These are phyloP conservation scores for Globisporangium camurandrum DNA, from an alignment of 352 stramenopile genomes.

Conservation along the genomic window DNA sequence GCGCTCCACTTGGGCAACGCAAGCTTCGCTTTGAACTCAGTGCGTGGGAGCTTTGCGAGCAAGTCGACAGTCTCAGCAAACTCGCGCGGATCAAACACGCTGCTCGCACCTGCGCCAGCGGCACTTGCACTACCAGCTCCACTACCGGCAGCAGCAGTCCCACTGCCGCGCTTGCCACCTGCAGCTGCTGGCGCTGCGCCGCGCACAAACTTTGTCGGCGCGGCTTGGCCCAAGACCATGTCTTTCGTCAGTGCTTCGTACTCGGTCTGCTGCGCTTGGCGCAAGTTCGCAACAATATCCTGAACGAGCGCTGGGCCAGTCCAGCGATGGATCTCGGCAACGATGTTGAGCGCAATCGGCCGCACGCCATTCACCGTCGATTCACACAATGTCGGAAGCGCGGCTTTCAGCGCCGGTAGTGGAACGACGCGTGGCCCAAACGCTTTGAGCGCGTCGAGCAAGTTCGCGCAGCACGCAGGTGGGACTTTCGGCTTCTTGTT, in stretches of 20 bases:
- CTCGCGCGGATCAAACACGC: slow-evolving; percentile 64
- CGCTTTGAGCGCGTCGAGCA: slow-evolving; percentile 65
- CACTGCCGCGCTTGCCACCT: background rate
- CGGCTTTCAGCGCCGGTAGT: slow-evolving; percentile 57
- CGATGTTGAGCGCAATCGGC: slow-evolving; percentile 65
- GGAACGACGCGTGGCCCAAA: slow-evolving; percentile 75
- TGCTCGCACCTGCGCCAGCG: slow-evolving; percentile 4
- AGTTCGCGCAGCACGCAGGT: slow-evolving; percentile 53
- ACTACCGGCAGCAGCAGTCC: background rate
- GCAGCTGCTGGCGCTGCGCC: slow-evolving; percentile 32
- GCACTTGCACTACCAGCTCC: slow-evolving; percentile 6
- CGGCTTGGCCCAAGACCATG: slow-evolving; percentile 50
- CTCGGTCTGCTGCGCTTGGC: slow-evolving; percentile 77
- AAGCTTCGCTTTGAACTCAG: slow-evolving; percentile 76
- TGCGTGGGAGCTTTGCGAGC: slow-evolving; percentile 66
- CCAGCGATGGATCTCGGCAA: slow-evolving; percentile 81
- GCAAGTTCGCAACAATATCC: slow-evolving; percentile 74
- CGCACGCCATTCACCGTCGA: slow-evolving; percentile 79
- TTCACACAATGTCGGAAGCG: slow-evolving; percentile 63
- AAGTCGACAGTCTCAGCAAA: slow-evolving; percentile 84
- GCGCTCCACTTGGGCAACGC: slow-evolving; percentile 79
- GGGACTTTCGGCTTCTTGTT: slow-evolving; percentile 86
- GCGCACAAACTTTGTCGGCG: slow-evolving; percentile 60
- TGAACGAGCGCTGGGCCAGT: slow-evolving; percentile 63
- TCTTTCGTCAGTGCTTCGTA: slow-evolving; percentile 77